These are phyloP conservation scores for Kodamaea ohmeri DNA, from an alignment of 1,139 yeast genomes.

Conservation along the genomic window DNA sequence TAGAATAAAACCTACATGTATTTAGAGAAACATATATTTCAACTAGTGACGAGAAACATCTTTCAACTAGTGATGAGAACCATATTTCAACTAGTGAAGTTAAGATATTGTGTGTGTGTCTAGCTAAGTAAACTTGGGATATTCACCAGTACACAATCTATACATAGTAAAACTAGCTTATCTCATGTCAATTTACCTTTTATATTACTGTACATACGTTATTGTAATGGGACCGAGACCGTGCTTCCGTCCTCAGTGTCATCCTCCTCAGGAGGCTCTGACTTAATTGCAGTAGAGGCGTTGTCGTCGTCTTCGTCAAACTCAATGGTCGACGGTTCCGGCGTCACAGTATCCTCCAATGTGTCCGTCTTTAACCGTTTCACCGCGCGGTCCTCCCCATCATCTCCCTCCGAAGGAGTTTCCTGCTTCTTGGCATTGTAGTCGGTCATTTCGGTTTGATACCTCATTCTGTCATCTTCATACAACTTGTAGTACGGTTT, in stretches of 20 bases:
- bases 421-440: conserved; percentile 45
- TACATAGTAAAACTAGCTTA: too few species aligned
- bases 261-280: conserved; percentile 15
- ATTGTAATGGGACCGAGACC: too few species aligned
- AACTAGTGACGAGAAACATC: too few species aligned
- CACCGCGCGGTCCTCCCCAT: conserved; percentile 11
- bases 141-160: too few species aligned
- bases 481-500: conserved; percentile 74
- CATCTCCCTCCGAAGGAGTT: conserved; percentile 9
- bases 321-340: conserved; percentile 8
- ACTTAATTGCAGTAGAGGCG: conserved; percentile 7
- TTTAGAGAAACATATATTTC: too few species aligned
- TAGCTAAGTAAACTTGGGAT: neutral
- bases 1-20: neutral
- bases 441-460: conserved; percentile 67
- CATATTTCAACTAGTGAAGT: too few species aligned
- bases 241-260: conserved; percentile 5
- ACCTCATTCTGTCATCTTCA: conserved; percentile 77
- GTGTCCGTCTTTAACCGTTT: conserved; percentile 16
- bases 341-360: conserved; percentile 9
- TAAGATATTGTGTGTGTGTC: too few species aligned
- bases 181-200: too few species aligned
- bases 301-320: conserved; percentile 9
- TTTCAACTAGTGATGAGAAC: too few species aligned
- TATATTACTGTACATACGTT: neutral